phyloP scores from a whole-genome alignment of 352 stramenopile genomes.

The Phytophthora sansomeana region DNA sequence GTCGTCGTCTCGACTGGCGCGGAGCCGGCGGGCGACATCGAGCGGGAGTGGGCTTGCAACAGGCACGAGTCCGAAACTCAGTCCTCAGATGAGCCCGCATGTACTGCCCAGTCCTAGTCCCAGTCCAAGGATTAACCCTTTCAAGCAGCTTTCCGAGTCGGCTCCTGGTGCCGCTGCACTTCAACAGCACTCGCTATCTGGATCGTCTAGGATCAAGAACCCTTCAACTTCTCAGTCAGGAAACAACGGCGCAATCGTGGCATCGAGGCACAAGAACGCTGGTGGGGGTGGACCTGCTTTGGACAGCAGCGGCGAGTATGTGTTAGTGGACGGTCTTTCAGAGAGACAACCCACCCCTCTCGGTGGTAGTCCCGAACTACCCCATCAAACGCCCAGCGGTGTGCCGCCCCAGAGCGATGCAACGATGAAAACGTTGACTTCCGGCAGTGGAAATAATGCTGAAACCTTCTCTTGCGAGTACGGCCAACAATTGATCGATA shows the following conservation, averaged over 20 bases:
- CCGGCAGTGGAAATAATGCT: conserved; percentile 1
- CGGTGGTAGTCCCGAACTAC: conserved; percentile 3
- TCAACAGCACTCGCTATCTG: conserved; percentile 28
- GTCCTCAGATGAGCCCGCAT: conserved; percentile 74
- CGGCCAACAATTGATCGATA: conserved; percentile 71
- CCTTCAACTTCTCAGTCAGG: conserved; percentile 6
- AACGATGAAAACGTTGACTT: conserved; percentile 13
- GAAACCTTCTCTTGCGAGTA: conserved; percentile 50
- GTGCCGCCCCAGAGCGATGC: conserved; percentile 2
- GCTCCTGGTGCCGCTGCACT: conserved; percentile 38
- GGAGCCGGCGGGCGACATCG: conserved; percentile 63
- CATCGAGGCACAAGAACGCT: conserved; percentile 31
- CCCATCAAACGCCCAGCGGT: background rate
- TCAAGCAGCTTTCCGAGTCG: conserved; percentile 65
- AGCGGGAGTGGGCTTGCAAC: conserved; percentile 45
- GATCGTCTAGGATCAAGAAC: conserved; percentile 27
- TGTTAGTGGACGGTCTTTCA: conserved; percentile 59
- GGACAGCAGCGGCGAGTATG: conserved; percentile 73
- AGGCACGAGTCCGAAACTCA: conserved; percentile 61
- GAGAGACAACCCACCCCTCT: conserved; percentile 34
- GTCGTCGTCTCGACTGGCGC: conserved; percentile 54
- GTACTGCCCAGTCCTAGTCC: conserved; percentile 66
- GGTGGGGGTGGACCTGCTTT: conserved; percentile 28
- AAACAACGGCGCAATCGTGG: conserved; percentile 10
- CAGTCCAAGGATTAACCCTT: conserved; percentile 78